Evolutionary conservation across 495 filamentous ascomycete species (phyloP).

Genomic region (Alectoria sarmentosa): DNA sequence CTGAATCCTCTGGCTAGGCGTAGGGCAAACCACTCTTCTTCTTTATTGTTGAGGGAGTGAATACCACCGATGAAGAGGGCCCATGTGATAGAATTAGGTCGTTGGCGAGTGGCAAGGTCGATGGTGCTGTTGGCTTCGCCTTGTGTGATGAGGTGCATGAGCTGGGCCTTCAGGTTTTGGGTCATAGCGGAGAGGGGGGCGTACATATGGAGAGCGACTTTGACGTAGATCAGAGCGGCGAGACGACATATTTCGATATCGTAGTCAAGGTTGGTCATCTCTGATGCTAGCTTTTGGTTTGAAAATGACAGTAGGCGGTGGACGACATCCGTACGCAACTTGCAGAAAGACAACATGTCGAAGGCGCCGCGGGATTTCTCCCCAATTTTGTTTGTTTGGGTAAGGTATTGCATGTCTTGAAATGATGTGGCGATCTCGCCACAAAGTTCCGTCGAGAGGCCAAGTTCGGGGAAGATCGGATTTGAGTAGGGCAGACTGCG

Average conservation of each 20-base stretch:
- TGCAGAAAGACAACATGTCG: neutral
- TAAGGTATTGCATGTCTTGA: neutral
- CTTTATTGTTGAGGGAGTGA: neutral
- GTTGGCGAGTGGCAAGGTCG: neutral
- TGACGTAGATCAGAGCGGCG: slow-evolving; percentile 8
- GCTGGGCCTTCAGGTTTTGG: neutral
- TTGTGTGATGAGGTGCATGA: neutral
- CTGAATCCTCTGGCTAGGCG: neutral
- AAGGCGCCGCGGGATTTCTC: neutral
- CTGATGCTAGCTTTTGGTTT: neutral
- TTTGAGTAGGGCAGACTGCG: neutral
- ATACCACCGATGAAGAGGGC: neutral
- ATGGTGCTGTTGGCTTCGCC: neutral
- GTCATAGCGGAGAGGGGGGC: neutral
- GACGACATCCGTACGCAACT: slow-evolving; percentile 1
- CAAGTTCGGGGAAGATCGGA: neutral
- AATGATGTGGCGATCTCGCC: neutral
- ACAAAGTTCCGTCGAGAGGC: neutral
- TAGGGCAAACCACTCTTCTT: slow-evolving; percentile 3
- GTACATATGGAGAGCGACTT: neutral
- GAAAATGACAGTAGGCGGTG: neutral
- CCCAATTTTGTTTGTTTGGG: neutral
- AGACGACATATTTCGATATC: slow-evolving; percentile 1
- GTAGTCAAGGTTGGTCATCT: slow-evolving; percentile 8
- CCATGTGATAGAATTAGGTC: neutral